Base-by-base conservation (phyloP, 768 basidiomycete genomes). In the Suillus bovinus region DNA sequence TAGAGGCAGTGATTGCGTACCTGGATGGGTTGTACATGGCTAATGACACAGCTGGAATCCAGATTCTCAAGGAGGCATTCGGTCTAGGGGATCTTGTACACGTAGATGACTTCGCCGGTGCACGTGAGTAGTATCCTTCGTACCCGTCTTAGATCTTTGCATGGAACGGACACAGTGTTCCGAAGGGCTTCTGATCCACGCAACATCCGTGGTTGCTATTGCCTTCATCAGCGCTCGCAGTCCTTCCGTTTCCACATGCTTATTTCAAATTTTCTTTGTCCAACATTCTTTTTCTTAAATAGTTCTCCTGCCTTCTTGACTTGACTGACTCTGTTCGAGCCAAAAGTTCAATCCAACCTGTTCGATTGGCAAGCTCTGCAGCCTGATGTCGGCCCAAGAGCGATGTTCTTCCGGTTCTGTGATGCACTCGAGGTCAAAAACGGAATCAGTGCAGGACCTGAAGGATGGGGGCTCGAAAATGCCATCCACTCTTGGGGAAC, bases 321-420 rank as follows among this genome's bases (percentile, higher is more conserved):
- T 10, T n/a, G 1, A 33, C 52, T 53, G 20, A 33, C 17, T 53
- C 33, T n/a, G n/a, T 6, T 22, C 11, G 31, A 13, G 22, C 11
- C 11, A 14, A 55, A 29, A 86, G 59, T 81, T 27, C 16, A 49
- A 49, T 49, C 16, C 47, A 68, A 78, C 87, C 13, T 60, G 58
- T 86, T 82, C 80, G 86, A 88, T 58, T 92, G 90, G 90, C 90
- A 91, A 67, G 65, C 66, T 9, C 68, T 91, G 22, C 82, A 84
- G 39, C 84, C 85, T 2, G 74, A 78, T 20, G 71, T 72, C 2
- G 86, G 85, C 5, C 75, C 76, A 14, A 71, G 69, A 16, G 66
- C 69, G 0, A 39, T 64, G 36, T 81, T 79, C 70, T 76, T 72
- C 68, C 7, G n/a, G n/a, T n/a, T n/a, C n/a, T n/a, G n/a, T n/a